Evolutionary conservation across 1,284 basidiomycete species (phyloP).

Genomic region (Mycena citricolor): DNA sequence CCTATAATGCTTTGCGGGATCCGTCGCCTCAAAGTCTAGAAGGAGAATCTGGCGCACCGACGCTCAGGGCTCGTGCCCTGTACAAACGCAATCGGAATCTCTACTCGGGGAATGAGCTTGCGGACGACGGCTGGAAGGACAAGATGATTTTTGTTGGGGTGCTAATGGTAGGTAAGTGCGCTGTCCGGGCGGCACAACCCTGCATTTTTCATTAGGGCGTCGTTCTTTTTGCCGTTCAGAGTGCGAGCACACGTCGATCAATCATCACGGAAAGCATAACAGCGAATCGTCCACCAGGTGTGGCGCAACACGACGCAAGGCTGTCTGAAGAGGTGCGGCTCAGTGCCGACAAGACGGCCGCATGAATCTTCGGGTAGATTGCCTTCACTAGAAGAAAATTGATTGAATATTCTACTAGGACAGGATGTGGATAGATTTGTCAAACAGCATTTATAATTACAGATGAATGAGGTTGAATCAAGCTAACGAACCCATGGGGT

Average conservation of each 20-base stretch:
- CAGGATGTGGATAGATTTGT: too few species aligned
- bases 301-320: too few species aligned
- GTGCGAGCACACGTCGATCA: conserved; percentile 22
- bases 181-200: too few species aligned
- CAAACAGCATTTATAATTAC: too few species aligned
- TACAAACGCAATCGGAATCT: conserved; percentile 44
- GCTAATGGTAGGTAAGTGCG: conserved; percentile 47
- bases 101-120: conserved; percentile 39
- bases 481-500: conserved; percentile 68
- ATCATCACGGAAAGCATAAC: too few species aligned
- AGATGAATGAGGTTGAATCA: too few species aligned
- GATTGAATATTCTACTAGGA: too few species aligned
- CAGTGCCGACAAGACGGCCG: too few species aligned
- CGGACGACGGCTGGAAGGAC: conserved; percentile 61
- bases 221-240: conserved; percentile 19
- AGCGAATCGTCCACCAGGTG: too few species aligned
- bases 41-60: conserved; percentile 26
- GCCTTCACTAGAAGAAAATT: too few species aligned
- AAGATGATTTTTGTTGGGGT: conserved; percentile 49
- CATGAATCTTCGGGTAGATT: too few species aligned
- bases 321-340: too few species aligned
- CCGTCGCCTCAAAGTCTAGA: conserved; percentile 28
- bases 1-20: conserved; percentile 49
- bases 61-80: conserved; percentile 42
- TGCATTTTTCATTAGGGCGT: conserved; percentile 3